These are phyloP conservation scores for Phialophora expanda DNA, from an alignment of 2,329 filamentous ascomycete species.

Conservation along the genomic window DNA sequence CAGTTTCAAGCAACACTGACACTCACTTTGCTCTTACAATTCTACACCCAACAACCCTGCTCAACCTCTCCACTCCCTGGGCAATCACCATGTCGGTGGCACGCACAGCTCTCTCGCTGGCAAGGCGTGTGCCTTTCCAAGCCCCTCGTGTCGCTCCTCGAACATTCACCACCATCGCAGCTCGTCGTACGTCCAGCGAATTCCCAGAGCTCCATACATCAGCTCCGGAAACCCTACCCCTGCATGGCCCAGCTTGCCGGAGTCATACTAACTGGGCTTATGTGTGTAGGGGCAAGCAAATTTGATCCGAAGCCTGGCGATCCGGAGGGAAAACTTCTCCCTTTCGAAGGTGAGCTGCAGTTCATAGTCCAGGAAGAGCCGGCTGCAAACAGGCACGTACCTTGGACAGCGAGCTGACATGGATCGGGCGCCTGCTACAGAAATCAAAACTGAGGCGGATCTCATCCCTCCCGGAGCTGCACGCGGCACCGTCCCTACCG, in stretches of 20 bases:
- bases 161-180: slow-evolving; percentile 53
- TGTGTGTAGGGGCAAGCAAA: slow-evolving; percentile 45
- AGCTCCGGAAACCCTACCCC: slow-evolving; percentile 32
- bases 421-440: slow-evolving; percentile 56
- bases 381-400: slow-evolving; percentile 14
- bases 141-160: slow-evolving; percentile 47
- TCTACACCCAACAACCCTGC: slow-evolving; percentile 23
- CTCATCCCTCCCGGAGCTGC: slow-evolving; percentile 82
- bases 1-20: slow-evolving; percentile 23
- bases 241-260: slow-evolving; percentile 14
- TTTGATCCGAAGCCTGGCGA: slow-evolving; percentile 48
- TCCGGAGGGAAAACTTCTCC: slow-evolving; percentile 50
- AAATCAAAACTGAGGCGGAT: slow-evolving; percentile 81
- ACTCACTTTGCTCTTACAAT: slow-evolving; percentile 18
- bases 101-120: slow-evolving; percentile 54
- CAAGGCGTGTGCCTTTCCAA: slow-evolving; percentile 52
- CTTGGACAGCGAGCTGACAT: slow-evolving; percentile 17
- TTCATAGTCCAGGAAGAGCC: slow-evolving; percentile 8
- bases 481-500: slow-evolving; percentile 84
- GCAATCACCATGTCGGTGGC: slow-evolving; percentile 52
- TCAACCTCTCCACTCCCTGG: slow-evolving; percentile 27
- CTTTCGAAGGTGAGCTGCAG: slow-evolving; percentile 50
- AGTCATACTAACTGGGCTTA: slow-evolving; percentile 17
- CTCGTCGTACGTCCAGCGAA: slow-evolving; percentile 51
- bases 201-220: slow-evolving; percentile 26